Evolutionary conservation across 2,329 filamentous ascomycete genomes (phyloP).

Genomic region (Colletotrichum liaoningense): DNA sequence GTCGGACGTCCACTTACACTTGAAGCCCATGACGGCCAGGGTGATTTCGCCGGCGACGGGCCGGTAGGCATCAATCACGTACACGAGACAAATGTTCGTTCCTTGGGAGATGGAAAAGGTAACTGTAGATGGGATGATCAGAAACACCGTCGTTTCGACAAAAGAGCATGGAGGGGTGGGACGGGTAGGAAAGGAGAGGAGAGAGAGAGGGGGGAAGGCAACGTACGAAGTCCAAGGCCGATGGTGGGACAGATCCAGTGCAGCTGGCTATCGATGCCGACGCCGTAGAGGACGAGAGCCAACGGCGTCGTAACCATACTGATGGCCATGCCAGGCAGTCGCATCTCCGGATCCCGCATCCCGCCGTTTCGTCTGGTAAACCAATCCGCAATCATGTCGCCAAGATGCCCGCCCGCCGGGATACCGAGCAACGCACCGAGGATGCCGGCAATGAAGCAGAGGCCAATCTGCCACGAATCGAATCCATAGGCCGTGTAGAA

Average conservation of each 20-base stretch:
- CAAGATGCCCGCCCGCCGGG: constrained; percentile 60
- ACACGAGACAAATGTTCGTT: constrained; percentile 67
- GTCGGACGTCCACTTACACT: constrained; percentile 52
- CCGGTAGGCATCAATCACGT: constrained; percentile 68
- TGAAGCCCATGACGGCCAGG: constrained; percentile 65
- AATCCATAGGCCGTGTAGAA: constrained; percentile 56
- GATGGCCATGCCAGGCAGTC: constrained; percentile 63
- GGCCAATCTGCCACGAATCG: constrained; percentile 57
- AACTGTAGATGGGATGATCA: constrained; percentile 47
- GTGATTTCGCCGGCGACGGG: constrained; percentile 68
- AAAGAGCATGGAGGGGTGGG: background rate
- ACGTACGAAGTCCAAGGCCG: constrained; percentile 63
- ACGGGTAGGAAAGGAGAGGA: too few species aligned
- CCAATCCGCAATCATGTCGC: constrained; percentile 59
- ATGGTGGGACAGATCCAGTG: constrained; percentile 69
- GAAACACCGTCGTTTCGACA: background rate
- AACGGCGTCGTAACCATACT: constrained; percentile 63
- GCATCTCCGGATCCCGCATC: constrained; percentile 69
- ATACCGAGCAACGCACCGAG: constrained; percentile 61
- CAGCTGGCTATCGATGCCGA: constrained; percentile 57
- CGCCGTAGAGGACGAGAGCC: constrained; percentile 57
- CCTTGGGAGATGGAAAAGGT: constrained; percentile 67
- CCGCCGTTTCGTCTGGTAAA: constrained; percentile 65
- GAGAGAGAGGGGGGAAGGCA: too few species aligned
- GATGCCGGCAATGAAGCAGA: constrained; percentile 62